phyloP scores from a whole-genome alignment of 495 filamentous ascomycete species.

The Aspergillus leporis region DNA sequence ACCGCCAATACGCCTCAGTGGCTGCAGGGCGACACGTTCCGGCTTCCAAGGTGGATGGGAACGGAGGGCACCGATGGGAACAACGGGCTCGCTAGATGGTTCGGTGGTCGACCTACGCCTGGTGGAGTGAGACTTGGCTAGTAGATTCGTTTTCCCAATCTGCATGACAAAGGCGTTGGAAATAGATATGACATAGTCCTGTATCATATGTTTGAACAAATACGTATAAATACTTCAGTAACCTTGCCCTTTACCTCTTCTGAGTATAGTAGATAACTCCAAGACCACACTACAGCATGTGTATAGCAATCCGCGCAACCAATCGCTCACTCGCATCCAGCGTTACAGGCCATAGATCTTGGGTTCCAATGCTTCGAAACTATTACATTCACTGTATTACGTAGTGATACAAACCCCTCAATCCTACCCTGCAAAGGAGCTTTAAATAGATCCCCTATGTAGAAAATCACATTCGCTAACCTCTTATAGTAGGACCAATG shows the following conservation, averaged over 20 bases:
- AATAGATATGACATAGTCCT: conserved; percentile 12
- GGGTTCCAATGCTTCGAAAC: no score
- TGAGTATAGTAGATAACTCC: no score
- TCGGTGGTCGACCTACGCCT: conserved; percentile 55
- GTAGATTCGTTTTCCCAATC: neutral
- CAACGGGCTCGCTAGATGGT: conserved; percentile 47
- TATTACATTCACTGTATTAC: no score
- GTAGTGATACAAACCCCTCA: no score
- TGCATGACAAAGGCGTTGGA: conserved; percentile 35
- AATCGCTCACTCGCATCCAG: no score
- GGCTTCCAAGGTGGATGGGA: conserved; percentile 81
- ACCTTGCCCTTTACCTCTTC: no score
- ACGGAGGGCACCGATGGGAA: conserved; percentile 34
- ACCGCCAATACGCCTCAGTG: conserved; percentile 78
- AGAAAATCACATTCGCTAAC: no score
- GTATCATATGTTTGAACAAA: conserved; percentile 16
- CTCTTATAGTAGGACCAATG: neutral
- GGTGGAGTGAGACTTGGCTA: conserved; percentile 41
- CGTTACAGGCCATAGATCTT: no score
- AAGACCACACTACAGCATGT: no score
- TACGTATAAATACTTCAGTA: neutral
- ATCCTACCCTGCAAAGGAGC: no score
- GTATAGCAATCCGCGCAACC: no score
- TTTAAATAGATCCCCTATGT: no score
- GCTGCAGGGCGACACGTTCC: conserved; percentile 68